Evolutionary conservation across 2,329 filamentous ascomycete species (phyloP).

Genomic region (Fusarium tuaranense): DNA sequence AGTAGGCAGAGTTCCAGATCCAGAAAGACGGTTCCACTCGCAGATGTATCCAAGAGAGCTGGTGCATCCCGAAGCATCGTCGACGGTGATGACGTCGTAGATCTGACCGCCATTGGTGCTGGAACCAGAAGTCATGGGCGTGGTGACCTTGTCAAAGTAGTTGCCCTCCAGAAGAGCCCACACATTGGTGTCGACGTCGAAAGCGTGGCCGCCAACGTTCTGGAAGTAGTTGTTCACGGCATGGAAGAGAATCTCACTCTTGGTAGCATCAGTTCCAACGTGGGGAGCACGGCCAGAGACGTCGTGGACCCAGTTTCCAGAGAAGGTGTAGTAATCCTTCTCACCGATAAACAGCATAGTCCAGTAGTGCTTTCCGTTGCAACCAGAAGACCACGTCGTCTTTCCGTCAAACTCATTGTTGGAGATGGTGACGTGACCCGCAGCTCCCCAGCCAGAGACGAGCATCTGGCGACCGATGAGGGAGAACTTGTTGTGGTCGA

Average conservation of each 20-base stretch:
- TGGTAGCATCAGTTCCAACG: constrained; percentile 55
- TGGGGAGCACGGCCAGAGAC: constrained; percentile 67
- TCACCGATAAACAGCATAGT: constrained; percentile 64
- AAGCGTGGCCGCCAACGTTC: constrained; percentile 63
- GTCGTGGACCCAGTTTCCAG: constrained; percentile 70
- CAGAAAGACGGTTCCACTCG: constrained; percentile 39
- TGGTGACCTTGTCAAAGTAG: constrained; percentile 64
- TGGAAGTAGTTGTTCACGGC: constrained; percentile 72
- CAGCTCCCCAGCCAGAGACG: constrained; percentile 64
- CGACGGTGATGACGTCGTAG: constrained; percentile 42
- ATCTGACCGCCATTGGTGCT: constrained; percentile 35
- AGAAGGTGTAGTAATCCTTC: constrained; percentile 56
- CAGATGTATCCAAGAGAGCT: constrained; percentile 37
- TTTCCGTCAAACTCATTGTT: constrained; percentile 69
- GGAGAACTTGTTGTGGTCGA: constrained; percentile 65
- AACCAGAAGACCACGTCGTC: constrained; percentile 65
- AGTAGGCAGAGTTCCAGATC: constrained; percentile 13
- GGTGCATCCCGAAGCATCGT: constrained; percentile 35
- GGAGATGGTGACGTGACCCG: constrained; percentile 67
- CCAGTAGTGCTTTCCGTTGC: constrained; percentile 71
- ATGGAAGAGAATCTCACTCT: constrained; percentile 62
- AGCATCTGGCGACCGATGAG: constrained; percentile 70
- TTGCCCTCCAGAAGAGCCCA: constrained; percentile 67
- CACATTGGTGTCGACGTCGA: constrained; percentile 59
- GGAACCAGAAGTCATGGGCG: constrained; percentile 40